These are phyloP conservation scores for Paramecium sonneborni DNA, from an alignment of 73 alveolate genomes.

Conservation along the genomic window DNA sequence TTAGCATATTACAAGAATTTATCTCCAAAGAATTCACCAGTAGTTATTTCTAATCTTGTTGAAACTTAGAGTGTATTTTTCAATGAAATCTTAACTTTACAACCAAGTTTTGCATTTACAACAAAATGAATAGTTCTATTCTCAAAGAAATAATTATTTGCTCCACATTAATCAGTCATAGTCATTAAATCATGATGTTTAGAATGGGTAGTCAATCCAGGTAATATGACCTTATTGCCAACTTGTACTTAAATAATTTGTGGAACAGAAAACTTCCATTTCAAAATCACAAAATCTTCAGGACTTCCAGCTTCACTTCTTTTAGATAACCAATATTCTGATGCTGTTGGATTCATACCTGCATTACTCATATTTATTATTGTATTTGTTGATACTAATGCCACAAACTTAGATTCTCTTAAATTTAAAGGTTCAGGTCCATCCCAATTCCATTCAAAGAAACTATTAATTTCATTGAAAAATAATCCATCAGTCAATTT, in stretches of 20 bases:
- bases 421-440: slow-evolving; percentile 65
- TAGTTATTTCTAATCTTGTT: neutral
- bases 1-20: neutral
- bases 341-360: slow-evolving; percentile 59
- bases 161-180: slow-evolving; percentile 57
- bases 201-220: neutral
- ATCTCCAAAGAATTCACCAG: neutral
- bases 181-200: slow-evolving; percentile 24
- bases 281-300: neutral
- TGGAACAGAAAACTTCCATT: neutral
- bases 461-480: slow-evolving; percentile 57
- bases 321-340: slow-evolving; percentile 50
- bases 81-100: neutral
- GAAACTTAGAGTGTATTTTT: neutral
- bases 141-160: slow-evolving; percentile 56
- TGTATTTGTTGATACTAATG: slow-evolving; percentile 29
- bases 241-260: neutral
- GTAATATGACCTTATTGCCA: neutral
- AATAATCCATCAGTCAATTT: slow-evolving; percentile 64
- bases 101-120: slow-evolving; percentile 10
- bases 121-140: slow-evolving; percentile 57
- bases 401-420: slow-evolving; percentile 56
- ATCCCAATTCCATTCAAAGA: slow-evolving; percentile 69
- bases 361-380: slow-evolving; percentile 38
- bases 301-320: slow-evolving; percentile 10